A percentile compares a stretch with the other conserved stretches of the same genome.
These are phyloP conservation scores for Colletotrichum tamarilloi DNA, from an alignment of 2,329 filamentous ascomycete genomes.

Conservation along the genomic window DNA sequence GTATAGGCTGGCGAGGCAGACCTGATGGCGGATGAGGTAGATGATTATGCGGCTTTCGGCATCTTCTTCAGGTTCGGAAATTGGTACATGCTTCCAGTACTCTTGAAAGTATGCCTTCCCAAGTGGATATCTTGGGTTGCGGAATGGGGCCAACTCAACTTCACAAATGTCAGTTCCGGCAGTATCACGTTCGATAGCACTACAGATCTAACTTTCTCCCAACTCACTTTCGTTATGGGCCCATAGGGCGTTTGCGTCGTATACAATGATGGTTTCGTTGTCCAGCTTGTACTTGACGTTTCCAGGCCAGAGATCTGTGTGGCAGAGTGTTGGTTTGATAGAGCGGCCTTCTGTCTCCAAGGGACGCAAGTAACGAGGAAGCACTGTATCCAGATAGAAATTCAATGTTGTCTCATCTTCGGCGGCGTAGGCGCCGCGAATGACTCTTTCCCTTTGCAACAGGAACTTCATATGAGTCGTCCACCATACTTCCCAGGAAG, in stretches of 20 bases:
- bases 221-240: conserved; percentile 40
- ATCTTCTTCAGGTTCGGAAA: conserved; percentile 43
- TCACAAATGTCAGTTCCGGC: background rate
- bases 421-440: conserved; percentile 21
- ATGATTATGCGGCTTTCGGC: conserved; percentile 42
- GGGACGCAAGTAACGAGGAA: conserved; percentile 35
- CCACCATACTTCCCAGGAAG: conserved; percentile 41
- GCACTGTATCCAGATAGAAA: background rate
- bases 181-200: no score
- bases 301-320: conserved; percentile 41
- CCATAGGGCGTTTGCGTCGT: conserved; percentile 40
- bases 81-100: conserved; percentile 41
- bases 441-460: conserved; percentile 37
- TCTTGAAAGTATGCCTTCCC: conserved; percentile 40
- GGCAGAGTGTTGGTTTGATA: conserved; percentile 39
- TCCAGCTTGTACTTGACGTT: conserved; percentile 39
- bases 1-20: conserved; percentile 40
- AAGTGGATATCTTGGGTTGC: conserved; percentile 41
- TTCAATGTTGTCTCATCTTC: background rate
- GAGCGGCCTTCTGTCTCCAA: conserved; percentile 39
- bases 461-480: conserved; percentile 37
- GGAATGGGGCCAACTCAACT: conserved; percentile 41
- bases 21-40: conserved; percentile 41
- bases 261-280: conserved; percentile 36
- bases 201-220: background rate